Evolutionary conservation across 2,329 filamentous ascomycete genomes (phyloP).

Genomic region (Magnaporthiopsis poae): DNA sequence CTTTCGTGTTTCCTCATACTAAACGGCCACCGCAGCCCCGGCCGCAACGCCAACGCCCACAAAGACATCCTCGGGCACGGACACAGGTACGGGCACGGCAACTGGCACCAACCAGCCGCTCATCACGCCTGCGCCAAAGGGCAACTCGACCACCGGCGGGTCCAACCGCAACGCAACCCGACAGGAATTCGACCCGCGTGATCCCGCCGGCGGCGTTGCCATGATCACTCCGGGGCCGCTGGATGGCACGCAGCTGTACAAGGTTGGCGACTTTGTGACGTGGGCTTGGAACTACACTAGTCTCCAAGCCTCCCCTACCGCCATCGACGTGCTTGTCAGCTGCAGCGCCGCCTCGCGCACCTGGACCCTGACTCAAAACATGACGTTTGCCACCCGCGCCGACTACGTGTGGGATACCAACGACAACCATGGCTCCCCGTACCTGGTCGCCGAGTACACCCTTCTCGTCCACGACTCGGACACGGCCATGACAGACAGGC

Average conservation of each 20-base stretch:
- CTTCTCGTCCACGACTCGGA: constrained; percentile 53
- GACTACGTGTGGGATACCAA: constrained; percentile 51
- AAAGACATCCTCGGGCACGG: background rate
- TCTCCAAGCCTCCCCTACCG: constrained; percentile 46
- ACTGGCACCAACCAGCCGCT: constrained; percentile 7
- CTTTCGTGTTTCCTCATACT: background rate
- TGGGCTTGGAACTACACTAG: constrained; percentile 59
- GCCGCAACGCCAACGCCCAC: background rate
- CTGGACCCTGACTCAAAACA: constrained; percentile 55
- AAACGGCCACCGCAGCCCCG: background rate
- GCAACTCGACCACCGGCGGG: constrained; percentile 15
- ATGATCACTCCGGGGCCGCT: constrained; percentile 43
- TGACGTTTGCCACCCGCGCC: constrained; percentile 43
- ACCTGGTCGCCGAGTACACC: constrained; percentile 48
- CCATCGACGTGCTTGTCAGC: constrained; percentile 49
- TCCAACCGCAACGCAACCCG: constrained; percentile 18
- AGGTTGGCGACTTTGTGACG: constrained; percentile 50
- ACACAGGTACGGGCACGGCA: constrained; percentile 15
- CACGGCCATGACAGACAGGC: constrained; percentile 35
- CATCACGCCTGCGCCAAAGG: constrained; percentile 14
- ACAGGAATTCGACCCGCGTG: constrained; percentile 34
- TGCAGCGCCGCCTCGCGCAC: constrained; percentile 42
- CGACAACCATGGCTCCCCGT: constrained; percentile 33
- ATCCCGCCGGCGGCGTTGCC: constrained; percentile 40
- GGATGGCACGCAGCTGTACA: constrained; percentile 41